Evolutionary conservation across 2,329 filamentous ascomycete genomes (phyloP).

Genomic region (Coniochaeta sp.): DNA sequence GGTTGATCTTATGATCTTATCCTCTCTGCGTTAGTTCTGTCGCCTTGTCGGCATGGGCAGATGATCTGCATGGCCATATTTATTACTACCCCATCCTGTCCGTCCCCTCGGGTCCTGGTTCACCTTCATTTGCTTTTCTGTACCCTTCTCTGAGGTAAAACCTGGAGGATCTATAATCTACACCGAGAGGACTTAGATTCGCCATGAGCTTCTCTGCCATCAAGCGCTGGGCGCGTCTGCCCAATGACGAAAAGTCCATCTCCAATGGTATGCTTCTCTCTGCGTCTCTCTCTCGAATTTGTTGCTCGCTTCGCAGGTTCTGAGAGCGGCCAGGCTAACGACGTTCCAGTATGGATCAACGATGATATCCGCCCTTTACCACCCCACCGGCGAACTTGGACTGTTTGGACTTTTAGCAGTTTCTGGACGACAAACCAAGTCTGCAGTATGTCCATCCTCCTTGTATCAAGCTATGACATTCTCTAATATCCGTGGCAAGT

Average conservation of each 20-base stretch:
- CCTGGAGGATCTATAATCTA: too few species aligned
- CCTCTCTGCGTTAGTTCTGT: neutral
- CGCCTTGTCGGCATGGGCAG: neutral
- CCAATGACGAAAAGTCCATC: neutral
- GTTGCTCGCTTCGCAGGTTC: too few species aligned
- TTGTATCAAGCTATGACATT: neutral
- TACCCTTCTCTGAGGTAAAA: too few species aligned
- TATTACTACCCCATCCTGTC: neutral
- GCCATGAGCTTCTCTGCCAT: neutral
- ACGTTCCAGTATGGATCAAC: conserved; percentile 1
- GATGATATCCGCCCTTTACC: neutral
- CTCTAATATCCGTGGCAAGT: too few species aligned
- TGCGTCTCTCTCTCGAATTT: too few species aligned
- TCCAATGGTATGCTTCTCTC: too few species aligned
- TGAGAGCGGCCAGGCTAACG: too few species aligned
- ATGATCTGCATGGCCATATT: neutral
- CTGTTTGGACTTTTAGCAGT: neutral
- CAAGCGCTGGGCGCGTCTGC: neutral
- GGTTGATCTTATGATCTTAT: too few species aligned
- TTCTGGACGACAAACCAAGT: neutral
- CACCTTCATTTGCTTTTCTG: neutral
- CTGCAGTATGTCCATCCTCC: neutral
- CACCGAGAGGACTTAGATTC: too few species aligned
- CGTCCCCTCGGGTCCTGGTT: neutral
- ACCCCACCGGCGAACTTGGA: neutral